A percentile compares a stretch with the other conserved stretches of the same genome.
These are phyloP conservation scores for Venturia pyrina DNA, from an alignment of 2,329 filamentous ascomycete species.

Conservation along the genomic window DNA sequence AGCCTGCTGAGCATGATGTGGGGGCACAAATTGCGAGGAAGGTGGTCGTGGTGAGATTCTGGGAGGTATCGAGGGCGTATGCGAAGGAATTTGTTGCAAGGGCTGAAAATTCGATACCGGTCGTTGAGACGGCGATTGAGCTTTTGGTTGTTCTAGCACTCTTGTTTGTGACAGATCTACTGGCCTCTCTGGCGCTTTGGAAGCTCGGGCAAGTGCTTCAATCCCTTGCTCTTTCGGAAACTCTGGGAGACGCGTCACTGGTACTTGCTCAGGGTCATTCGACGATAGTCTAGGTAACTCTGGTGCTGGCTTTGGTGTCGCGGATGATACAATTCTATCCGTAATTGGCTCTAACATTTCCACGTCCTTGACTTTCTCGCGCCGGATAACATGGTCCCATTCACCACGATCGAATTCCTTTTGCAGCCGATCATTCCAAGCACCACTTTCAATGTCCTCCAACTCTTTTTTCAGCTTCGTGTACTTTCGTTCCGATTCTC, in stretches of 20 bases:
- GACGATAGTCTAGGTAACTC: not conserved
- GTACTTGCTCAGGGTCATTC: not conserved
- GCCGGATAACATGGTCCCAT: not conserved
- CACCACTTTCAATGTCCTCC: constrained; percentile 52
- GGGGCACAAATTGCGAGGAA: constrained; percentile 19
- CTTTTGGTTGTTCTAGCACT: not conserved
- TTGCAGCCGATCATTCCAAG: constrained; percentile 37
- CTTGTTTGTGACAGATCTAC: not conserved
- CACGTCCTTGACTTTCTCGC: not conserved
- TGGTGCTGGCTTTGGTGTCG: not conserved
- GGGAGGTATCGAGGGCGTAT: constrained; percentile 2
- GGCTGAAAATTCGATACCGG: not conserved
- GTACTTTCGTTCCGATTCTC: constrained; percentile 62
- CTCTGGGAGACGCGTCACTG: not conserved
- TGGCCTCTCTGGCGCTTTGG: not conserved
- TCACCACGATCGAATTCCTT: constrained; percentile 15
- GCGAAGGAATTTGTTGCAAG: not conserved
- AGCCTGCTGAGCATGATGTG: constrained; percentile 29
- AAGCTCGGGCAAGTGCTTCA: not conserved
- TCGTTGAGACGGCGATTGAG: not conserved
- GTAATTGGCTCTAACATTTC: not conserved
- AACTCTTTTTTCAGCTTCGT: constrained; percentile 58
- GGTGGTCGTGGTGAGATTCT: constrained; percentile 7
- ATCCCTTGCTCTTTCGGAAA: not conserved
- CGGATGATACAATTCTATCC: not conserved